Conservation (phyloP, 352 stramenopile species). For the Globisporangium emineosum region DNA sequence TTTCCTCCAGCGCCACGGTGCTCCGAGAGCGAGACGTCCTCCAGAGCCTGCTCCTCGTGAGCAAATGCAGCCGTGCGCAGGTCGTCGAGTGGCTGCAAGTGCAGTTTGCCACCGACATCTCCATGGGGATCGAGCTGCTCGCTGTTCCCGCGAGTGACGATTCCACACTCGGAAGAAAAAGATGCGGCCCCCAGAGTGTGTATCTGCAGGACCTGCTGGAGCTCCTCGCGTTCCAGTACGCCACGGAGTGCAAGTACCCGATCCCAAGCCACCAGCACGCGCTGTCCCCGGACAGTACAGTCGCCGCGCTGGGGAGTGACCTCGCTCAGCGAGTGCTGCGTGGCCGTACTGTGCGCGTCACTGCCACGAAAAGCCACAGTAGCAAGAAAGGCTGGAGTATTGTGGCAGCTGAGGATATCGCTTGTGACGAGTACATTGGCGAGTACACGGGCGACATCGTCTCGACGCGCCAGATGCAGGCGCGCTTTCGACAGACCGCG, state of each 20-base stretch:
- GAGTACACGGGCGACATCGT: constrained; percentile 70
- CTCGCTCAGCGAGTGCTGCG: constrained; percentile 22
- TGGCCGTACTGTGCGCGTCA: constrained; percentile 30
- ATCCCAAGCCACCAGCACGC: constrained; percentile 18
- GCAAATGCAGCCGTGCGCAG: background rate
- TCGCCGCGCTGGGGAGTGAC: constrained; percentile 21
- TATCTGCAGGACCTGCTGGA: constrained; percentile 7
- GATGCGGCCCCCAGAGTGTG: background rate
- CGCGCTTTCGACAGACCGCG: constrained; percentile 31
- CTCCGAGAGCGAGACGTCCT: background rate
- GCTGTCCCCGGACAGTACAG: constrained; percentile 21
- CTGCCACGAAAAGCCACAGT: constrained; percentile 17
- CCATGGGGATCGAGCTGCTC: background rate
- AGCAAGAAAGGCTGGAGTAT: constrained; percentile 48
- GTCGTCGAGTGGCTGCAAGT: constrained; percentile 3
- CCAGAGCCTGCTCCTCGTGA: background rate
- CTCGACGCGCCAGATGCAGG: constrained; percentile 35
- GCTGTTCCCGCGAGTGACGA: background rate
- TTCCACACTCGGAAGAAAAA: background rate
- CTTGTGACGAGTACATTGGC: constrained; percentile 33
- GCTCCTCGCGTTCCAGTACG: constrained; percentile 34
- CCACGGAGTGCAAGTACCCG: constrained; percentile 25
- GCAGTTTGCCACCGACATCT: constrained; percentile 8
- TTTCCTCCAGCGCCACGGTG: background rate
- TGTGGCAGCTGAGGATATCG: constrained; percentile 29